Percentiles rank a stretch among this genome's conserved stretches.
These are phyloP conservation scores for Globisporangium parvum DNA, from an alignment of 352 stramenopile genomes.

Conservation along the genomic window DNA sequence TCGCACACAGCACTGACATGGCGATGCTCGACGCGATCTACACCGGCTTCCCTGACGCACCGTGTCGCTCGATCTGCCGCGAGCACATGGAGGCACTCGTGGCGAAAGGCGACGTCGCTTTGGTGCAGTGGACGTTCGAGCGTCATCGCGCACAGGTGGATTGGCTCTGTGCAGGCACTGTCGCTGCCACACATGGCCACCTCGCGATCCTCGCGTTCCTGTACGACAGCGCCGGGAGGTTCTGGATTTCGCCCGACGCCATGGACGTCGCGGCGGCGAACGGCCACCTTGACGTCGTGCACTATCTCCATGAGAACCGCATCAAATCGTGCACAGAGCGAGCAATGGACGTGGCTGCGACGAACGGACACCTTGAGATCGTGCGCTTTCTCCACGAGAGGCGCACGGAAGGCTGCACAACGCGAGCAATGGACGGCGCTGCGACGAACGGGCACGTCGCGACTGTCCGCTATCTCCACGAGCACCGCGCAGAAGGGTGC, in stretches of 20 bases:
- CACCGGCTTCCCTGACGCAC: neutral
- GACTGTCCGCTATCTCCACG: constrained; percentile 1
- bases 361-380: neutral
- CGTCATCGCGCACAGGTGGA: neutral
- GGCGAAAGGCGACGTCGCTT: neutral
- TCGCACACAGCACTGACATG: neutral
- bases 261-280: constrained; percentile 4
- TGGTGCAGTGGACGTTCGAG: neutral
- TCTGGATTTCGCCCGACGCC: neutral
- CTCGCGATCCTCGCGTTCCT: neutral
- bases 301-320: constrained; percentile 4
- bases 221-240: too few species aligned
- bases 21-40: neutral
- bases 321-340: neutral
- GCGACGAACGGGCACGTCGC: neutral
- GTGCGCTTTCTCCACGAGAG: constrained; percentile 3
- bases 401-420: constrained; percentile 3
- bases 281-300: neutral
- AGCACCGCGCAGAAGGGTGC: neutral
- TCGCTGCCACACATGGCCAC: neutral
- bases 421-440: neutral
- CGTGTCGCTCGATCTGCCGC: neutral
- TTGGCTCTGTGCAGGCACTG: neutral
- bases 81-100: neutral
- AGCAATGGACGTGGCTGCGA: constrained; percentile 1